Conservation (phyloP, 257 asterid species). For the Petunia axillaris region DNA sequence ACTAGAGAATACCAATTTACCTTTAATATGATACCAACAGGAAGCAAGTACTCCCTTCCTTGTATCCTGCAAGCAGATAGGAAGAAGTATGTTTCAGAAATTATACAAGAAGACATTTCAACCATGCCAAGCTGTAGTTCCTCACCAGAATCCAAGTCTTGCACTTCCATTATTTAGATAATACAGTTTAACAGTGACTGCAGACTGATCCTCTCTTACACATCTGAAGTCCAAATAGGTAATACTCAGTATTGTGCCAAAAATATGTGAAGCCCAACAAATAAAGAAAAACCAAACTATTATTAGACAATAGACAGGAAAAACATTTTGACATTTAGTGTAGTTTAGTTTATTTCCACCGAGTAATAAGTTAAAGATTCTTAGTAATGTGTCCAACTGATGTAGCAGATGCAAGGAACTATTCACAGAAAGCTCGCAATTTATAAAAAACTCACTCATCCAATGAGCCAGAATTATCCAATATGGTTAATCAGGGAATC, state of each 20-base stretch:
- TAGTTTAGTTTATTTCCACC: not conserved
- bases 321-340: conserved; percentile 2
- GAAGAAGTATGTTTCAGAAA: conserved; percentile 34
- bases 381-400: too few species aligned
- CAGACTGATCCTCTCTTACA: conserved; percentile 90
- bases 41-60: conserved; percentile 95
- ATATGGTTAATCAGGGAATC: not conserved
- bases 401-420: conserved; percentile 7
- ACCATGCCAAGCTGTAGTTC: conserved; percentile 25
- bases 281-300: not conserved
- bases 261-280: not conserved
- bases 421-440: not conserved
- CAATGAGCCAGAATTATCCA: not conserved
- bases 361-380: conserved; percentile 6
- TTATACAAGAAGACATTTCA: conserved; percentile 20
- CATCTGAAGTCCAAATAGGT: conserved; percentile 57
- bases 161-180: conserved; percentile 96
- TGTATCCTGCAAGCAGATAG: conserved; percentile 64
- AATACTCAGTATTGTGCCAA: conserved; percentile 3
- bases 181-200: conserved; percentile 77
- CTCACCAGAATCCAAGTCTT: conserved; percentile 98
- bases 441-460: not conserved
- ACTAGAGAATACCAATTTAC: conserved; percentile 38
- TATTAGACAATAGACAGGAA: not conserved
- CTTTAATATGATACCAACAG: conserved; percentile 92